Percentiles rank a stretch among this genome's conserved stretches.
These are phyloP conservation scores for Solanum bulbocastanum DNA, from an alignment of 257 asterid genomes.

Conservation along the genomic window DNA sequence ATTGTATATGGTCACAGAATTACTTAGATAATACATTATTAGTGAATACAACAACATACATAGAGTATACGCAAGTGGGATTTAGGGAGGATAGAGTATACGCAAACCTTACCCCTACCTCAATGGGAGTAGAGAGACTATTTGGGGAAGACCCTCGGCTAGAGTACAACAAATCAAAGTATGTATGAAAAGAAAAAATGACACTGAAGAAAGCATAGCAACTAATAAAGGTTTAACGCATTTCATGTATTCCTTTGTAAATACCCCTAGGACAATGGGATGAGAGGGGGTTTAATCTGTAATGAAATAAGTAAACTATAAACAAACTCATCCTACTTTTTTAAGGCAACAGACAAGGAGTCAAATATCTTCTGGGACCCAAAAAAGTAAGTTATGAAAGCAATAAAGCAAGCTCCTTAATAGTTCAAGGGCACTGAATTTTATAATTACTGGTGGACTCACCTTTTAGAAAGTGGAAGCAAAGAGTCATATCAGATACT, in stretches of 20 bases:
- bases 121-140: not conserved
- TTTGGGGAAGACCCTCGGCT: not conserved
- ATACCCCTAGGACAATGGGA: slow-evolving; percentile 10
- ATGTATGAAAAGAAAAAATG: not conserved
- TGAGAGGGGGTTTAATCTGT: slow-evolving; percentile 10
- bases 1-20: not conserved
- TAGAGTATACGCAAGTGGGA: too few relatives aligned
- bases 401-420: slow-evolving; percentile 17
- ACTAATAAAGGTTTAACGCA: not conserved
- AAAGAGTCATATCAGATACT: slow-evolving; percentile 14
- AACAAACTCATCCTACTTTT: slow-evolving; percentile 16
- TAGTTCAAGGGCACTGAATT: slow-evolving; percentile 25
- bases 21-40: not conserved
- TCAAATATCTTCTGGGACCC: slow-evolving; percentile 26
- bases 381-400: slow-evolving; percentile 4
- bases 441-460: slow-evolving; percentile 21
- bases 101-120: not conserved
- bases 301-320: slow-evolving; percentile 35
- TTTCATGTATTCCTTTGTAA: not conserved
- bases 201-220: not conserved
- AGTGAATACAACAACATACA: not conserved
- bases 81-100: not conserved
- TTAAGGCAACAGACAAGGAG: slow-evolving; percentile 15
- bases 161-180: not conserved
- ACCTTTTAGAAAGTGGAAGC: slow-evolving; percentile 18